Conservation (phyloP, 2,329 filamentous ascomycete species). For the Talaromyces pinophilus region DNA sequence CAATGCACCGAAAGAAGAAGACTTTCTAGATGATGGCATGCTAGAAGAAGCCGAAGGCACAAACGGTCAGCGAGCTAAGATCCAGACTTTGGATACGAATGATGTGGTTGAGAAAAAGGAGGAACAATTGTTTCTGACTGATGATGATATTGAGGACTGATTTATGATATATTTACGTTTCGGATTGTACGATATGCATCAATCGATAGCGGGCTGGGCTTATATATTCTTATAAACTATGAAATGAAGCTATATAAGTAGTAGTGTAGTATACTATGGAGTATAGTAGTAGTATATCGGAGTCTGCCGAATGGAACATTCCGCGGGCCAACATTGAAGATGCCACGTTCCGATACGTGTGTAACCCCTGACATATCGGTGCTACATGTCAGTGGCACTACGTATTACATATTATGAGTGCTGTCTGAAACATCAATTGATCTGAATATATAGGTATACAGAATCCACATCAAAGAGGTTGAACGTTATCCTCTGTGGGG, state of each 20-base stretch:
- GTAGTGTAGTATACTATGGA: neutral
- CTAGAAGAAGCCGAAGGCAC: constrained; percentile 43
- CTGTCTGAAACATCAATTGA: neutral
- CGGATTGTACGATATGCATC: constrained; percentile 3
- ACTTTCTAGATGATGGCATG: constrained; percentile 41
- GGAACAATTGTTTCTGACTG: constrained; percentile 71
- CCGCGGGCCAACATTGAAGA: neutral
- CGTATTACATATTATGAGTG: neutral
- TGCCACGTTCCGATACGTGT: neutral
- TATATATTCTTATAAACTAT: neutral
- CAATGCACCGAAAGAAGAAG: constrained; percentile 36
- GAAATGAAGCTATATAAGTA: neutral
- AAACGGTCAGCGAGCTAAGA: neutral
- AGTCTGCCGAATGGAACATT: neutral
- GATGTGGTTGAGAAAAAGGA: constrained; percentile 49
- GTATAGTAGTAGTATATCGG: neutral
- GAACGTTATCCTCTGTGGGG: neutral
- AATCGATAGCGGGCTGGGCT: neutral
- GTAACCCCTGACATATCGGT: neutral
- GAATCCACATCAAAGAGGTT: too few relatives aligned
- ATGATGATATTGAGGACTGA: constrained; percentile 79
- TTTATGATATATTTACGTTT: neutral
- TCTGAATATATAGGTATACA: neutral
- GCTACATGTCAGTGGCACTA: neutral
- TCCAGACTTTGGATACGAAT: neutral